A percentile compares a stretch with the other conserved stretches of the same genome.
phyloP scores from a whole-genome alignment of 352 stramenopile species.

The Globisporangium camurandrum region DNA sequence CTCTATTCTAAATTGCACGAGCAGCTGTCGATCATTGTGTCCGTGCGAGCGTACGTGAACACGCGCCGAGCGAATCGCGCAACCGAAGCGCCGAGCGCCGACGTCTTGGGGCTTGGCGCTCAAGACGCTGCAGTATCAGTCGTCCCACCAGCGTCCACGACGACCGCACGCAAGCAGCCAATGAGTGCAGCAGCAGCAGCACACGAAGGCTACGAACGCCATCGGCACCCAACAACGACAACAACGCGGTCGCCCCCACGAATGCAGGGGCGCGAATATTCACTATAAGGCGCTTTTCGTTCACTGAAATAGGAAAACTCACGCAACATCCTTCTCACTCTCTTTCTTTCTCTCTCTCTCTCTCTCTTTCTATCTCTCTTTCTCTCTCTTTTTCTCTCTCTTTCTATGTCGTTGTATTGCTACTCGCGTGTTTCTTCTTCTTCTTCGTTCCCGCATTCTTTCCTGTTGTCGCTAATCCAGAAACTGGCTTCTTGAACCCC shows the following conservation, averaged over 20 bases:
- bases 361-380: too few relatives aligned
- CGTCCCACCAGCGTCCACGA: background rate
- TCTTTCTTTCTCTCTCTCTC: too few relatives aligned
- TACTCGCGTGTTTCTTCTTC: slow-evolving; percentile 5
- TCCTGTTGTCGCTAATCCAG: background rate
- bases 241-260: too few relatives aligned
- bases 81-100: background rate
- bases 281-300: background rate
- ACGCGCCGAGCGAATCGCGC: slow-evolving; percentile 12
- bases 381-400: too few relatives aligned
- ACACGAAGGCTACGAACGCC: slow-evolving; percentile 8
- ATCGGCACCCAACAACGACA: background rate
- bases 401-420: slow-evolving; percentile 1
- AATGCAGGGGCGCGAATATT: background rate
- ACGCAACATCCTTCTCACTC: too few relatives aligned
- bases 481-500: too few relatives aligned
- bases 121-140: background rate
- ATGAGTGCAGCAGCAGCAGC: too few relatives aligned
- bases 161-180: background rate
- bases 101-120: slow-evolving; percentile 5
- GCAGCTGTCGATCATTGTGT: slow-evolving; percentile 30
- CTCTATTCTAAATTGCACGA: too few relatives aligned
- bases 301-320: background rate
- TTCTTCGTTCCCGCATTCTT: slow-evolving; percentile 1
- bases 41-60: slow-evolving; percentile 21